Conservation (phyloP, 306 rosid species). For the Clitoria ternatea region DNA sequence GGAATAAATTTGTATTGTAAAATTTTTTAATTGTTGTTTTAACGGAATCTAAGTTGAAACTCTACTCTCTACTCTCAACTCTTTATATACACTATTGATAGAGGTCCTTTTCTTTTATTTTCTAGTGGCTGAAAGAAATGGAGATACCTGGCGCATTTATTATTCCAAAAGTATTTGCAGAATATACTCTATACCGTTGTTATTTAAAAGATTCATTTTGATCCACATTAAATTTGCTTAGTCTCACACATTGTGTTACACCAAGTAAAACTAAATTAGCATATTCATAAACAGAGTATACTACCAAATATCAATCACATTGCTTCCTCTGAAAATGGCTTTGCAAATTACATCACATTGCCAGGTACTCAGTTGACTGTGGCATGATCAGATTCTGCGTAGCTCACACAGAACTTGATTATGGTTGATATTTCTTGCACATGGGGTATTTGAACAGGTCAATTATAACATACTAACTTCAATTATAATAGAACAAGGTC, state of each 20-base stretch:
- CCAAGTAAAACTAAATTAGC: not conserved
- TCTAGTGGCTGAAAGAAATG: too few relatives aligned
- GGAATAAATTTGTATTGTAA: too few relatives aligned
- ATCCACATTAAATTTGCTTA: slow-evolving; percentile 15
- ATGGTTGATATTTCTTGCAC: slow-evolving; percentile 92
- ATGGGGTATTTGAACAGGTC: slow-evolving; percentile 89
- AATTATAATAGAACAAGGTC: too few relatives aligned
- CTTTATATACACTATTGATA: too few relatives aligned
- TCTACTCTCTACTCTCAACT: too few relatives aligned
- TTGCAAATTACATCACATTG: not conserved
- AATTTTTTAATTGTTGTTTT: too few relatives aligned
- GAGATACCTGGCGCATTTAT: too few relatives aligned
- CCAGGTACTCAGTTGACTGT: slow-evolving; percentile 76
- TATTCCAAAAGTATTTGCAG: too few relatives aligned
- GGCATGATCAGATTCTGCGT: slow-evolving; percentile 96
- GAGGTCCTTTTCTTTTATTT: too few relatives aligned
- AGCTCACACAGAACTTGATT: slow-evolving; percentile 90
- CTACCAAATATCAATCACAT: not conserved
- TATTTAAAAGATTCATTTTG: slow-evolving; percentile 4
- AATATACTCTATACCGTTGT: not conserved
- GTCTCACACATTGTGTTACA: not conserved
- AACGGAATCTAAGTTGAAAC: too few relatives aligned
- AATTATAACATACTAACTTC: too few relatives aligned
- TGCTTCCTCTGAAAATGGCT: not conserved
- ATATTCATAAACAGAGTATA: not conserved